These are phyloP conservation scores for Boletus vinaceobasis DNA, from an alignment of 768 basidiomycete species.

Conservation along the genomic window DNA sequence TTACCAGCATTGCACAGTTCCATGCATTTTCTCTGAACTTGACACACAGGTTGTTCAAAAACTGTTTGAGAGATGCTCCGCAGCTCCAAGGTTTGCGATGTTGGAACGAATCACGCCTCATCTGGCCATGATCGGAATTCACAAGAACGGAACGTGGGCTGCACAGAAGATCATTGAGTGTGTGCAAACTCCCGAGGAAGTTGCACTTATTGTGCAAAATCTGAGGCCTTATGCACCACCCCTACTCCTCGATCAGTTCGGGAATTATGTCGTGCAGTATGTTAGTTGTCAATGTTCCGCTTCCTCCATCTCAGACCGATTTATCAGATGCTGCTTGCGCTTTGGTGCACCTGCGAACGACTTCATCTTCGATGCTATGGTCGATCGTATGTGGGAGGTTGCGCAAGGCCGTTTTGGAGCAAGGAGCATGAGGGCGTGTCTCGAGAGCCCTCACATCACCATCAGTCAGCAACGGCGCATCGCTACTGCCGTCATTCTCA, in stretches of 20 bases:
- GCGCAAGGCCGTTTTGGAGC: conserved; percentile 98
- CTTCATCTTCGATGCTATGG: conserved; percentile 97
- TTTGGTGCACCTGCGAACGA: conserved; percentile 89
- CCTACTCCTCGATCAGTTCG: conserved; percentile 89
- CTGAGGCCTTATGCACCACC: conserved; percentile 90
- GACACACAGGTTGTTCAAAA: conserved; percentile 84
- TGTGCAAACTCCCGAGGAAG: conserved; percentile 82
- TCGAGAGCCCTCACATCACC: conserved; percentile 86
- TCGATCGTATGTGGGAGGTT: conserved; percentile 97
- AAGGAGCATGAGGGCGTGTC: conserved; percentile 94
- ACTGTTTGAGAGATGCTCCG: conserved; percentile 86
- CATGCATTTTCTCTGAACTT: conserved; percentile 2
- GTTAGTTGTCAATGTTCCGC: conserved; percentile 28
- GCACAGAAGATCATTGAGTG: conserved; percentile 99
- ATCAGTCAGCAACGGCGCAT: conserved; percentile 92
- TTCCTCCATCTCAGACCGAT: conserved; percentile 5
- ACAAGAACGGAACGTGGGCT: conserved; percentile 99
- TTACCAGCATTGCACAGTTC: not conserved
- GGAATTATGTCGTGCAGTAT: conserved; percentile 91
- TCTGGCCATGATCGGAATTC: conserved; percentile 95
- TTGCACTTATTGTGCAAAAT: conserved; percentile 79
- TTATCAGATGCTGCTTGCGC: conserved; percentile 77
- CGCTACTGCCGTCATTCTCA: conserved; percentile 90
- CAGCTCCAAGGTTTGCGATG: conserved; percentile 78
- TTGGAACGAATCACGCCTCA: conserved; percentile 91